phyloP scores from a whole-genome alignment of 768 basidiomycete genomes.

The Neoboletus subvelutipes region DNA sequence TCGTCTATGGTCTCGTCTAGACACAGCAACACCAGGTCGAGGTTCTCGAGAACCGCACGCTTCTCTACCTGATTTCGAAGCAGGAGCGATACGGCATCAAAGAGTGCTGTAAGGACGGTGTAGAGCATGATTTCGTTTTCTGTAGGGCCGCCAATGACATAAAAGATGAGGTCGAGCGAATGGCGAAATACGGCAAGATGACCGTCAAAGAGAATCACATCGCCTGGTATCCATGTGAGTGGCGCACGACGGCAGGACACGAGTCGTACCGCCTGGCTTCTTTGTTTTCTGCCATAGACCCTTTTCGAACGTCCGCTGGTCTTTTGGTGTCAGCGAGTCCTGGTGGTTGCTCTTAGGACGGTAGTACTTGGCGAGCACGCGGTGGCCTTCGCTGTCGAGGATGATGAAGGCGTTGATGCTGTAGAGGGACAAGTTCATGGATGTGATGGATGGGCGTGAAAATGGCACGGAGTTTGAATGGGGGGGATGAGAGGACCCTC shows the following conservation, averaged over 20 bases:
- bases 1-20: constrained; percentile 98
- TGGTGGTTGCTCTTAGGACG: constrained; percentile 57
- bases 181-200: constrained; percentile 93
- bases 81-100: constrained; percentile 82
- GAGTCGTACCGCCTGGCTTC: constrained; percentile 76
- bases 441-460: not conserved
- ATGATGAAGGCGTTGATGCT: constrained; percentile 84
- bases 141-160: constrained; percentile 80
- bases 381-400: constrained; percentile 93
- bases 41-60: constrained; percentile 88
- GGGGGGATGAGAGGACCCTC: too few relatives aligned
- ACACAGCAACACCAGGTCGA: constrained; percentile 89
- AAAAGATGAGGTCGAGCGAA: constrained; percentile 93
- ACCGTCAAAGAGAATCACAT: constrained; percentile 88
- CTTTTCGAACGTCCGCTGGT: constrained; percentile 95
- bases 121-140: constrained; percentile 98
- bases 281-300: constrained; percentile 94
- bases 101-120: constrained; percentile 77
- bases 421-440: constrained; percentile 82
- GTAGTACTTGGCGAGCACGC: constrained; percentile 96
- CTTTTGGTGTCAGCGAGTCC: constrained; percentile 56
- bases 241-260: not conserved
- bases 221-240: constrained; percentile 50
- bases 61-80: constrained; percentile 94
- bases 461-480: constrained; percentile 24